These are phyloP conservation scores for Pterocarpus macrocarpus DNA, from an alignment of 306 rosid genomes.

Conservation along the genomic window DNA sequence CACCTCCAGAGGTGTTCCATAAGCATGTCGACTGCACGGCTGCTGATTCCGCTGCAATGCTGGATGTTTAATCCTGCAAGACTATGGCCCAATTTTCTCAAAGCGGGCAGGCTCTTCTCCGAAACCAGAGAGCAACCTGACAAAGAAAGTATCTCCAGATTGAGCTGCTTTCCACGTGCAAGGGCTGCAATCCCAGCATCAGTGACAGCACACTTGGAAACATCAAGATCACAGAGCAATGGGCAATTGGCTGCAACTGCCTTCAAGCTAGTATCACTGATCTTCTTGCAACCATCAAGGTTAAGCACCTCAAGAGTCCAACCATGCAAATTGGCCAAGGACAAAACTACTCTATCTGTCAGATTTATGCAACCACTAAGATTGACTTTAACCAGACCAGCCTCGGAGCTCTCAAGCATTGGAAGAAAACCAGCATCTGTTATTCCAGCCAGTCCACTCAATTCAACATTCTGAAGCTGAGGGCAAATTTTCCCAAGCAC, in stretches of 20 bases:
- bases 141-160: constrained; percentile 77
- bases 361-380: constrained; percentile 76
- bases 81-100: constrained; percentile 65
- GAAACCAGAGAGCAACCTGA: constrained; percentile 73
- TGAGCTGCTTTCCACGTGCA: constrained; percentile 55
- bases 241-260: constrained; percentile 75
- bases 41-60: constrained; percentile 75
- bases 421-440: constrained; percentile 77
- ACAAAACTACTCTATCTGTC: constrained; percentile 65
- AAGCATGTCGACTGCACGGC: constrained; percentile 62
- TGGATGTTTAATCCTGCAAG: constrained; percentile 84
- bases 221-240: constrained; percentile 73
- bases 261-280: constrained; percentile 69
- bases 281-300: constrained; percentile 73
- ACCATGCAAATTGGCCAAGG: constrained; percentile 68
- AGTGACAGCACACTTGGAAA: constrained; percentile 74
- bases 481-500: constrained; percentile 80
- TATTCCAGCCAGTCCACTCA: constrained; percentile 74
- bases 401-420: constrained; percentile 67
- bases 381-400: constrained; percentile 75
- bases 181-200: constrained; percentile 76
- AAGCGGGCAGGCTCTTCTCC: constrained; percentile 67
- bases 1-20: constrained; percentile 75
- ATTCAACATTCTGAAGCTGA: constrained; percentile 71
- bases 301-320: constrained; percentile 74